Evolutionary conservation across 768 basidiomycete genomes (phyloP), one percentile per base, ranked within the genome.

Genomic region (Cystofilobasidium capitatum): DNA sequence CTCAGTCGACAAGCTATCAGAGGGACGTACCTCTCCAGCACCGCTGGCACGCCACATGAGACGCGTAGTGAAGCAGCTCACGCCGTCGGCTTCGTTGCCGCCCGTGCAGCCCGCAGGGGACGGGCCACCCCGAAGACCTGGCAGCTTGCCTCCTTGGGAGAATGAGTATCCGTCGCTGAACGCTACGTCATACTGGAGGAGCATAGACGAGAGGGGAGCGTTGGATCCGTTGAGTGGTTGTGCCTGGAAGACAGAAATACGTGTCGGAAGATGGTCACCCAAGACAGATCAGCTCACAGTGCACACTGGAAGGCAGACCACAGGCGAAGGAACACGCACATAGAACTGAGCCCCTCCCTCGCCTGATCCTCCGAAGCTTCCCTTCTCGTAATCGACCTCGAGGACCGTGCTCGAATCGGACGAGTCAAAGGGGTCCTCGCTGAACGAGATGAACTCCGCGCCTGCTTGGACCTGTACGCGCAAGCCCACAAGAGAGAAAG

Each of bases 21-120:
- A 4, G n/a, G 10, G 39, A 75, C 82, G 24, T 70, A 88, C 88
- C 83, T 91, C 88, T 33, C 86, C 88, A 10, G 73, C 78, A 0
- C 84, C 88, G 57, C 77, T 72, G 44, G 77, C 77, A 72, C 88
- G 80, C 87, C 88, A 90, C 88, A 90, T 90, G 49, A 89, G 62
- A 24, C 88, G 78, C 22, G 84, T 77, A 71, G 84, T 87, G 75
- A 88, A 89, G 77, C 88, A 89, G 70, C 86, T 83, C 35, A 78
- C 73, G 10, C 88, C 88, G 60, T 82, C 80, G 2, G 87, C 80
- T 66, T 83, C 75, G 54, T 80, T 80, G 2, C 88, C 88, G 31
- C 88, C 88, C 35, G 83, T 84, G 75, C 88, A 89, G 2, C 85
- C 86, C 20, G 79, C 78, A 3, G 82, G 78, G 59, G 83, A 81